Base-by-base conservation (phyloP, 2,329 filamentous ascomycete genomes). In the Fonsecaea pedrosoi region DNA sequence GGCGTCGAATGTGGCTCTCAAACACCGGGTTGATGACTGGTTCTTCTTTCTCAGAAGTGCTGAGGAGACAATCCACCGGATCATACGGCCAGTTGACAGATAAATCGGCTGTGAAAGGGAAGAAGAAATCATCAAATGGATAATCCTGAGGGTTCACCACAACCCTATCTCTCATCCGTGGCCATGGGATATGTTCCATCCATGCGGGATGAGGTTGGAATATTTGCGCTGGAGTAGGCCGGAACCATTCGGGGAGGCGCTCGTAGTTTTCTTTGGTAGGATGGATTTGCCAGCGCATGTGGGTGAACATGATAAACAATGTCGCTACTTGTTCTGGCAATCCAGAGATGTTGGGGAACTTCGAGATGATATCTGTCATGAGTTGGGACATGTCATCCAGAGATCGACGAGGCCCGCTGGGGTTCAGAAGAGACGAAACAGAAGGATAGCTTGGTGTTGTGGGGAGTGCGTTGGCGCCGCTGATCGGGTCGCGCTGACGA, bases 11-110 rank as follows among this genome's bases (percentile, higher is more conserved):
- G 76, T 97, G 93, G 42, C 87, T 83, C 78, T 96, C 92, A 76
- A 96, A 97, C 0, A 92, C 91, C 0, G 92, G 92, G 70, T 95
- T 96, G 69, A 97, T 92, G 70, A 91, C 84, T 67, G 92, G 82
- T 73, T 93, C 89, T 8, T 89, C 87, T 4, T 77, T 77, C 38
- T 80, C 79, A 0, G 76, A 75, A 1, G 77, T 77, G 62, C 85
- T 82, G 32, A 92, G 79, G 32, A 97, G 81, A 40, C 89, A 87
- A 72, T 93, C 89, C 0, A 86, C 87, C 0, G 88, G 84, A 64
- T 92, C 89, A 74, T 96, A 94, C 0, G 90, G 90, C 93, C 93
- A 97, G 72, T 94, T 95, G 15, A 97, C 78, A 32, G 85, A 88
- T 30, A 97, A 75, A 0, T 89, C 93, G 0, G 85, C 87, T 0